Base-by-base conservation (phyloP, 108 stramenopile genomes). In the Skeletonema marinoi region DNA sequence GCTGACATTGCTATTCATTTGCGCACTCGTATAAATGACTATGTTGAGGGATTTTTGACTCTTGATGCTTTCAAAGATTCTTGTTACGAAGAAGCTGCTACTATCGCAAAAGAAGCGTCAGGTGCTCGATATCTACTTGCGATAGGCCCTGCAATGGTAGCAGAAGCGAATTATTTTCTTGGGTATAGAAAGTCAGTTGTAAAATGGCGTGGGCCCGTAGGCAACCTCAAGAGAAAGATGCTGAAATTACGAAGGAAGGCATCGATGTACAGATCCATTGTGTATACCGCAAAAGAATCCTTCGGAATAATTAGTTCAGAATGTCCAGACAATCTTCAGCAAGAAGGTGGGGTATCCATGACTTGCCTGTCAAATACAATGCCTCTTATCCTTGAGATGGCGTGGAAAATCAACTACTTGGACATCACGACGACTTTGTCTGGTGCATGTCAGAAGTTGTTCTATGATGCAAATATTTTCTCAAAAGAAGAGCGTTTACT, bases 391-490 rank as follows among this genome's bases (percentile, higher is more conserved):
- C 31, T 86, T 17, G 75, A 76, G 29, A 65, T 78, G 56, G 82
- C 82, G 25, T 82, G 81, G 86, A 74, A 79, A 32, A 70, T 82
- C 33, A 86, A 86, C 67, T 70, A 69, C 38, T 38, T 80, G 3
- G 86, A 86, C 65, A 84, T 86, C 19, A 59, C 81, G 21, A 68
- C 69, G 35, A 81, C 86, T 10, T 66, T 86, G 5, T 68, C 75
- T 35, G 77, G 39, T 16, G 82, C 80, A 29, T 84, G 83, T 32
- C 66, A 66, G 0, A 84, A 84, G 48, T 32, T 86, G 14, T 86
- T 86, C 62, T 71, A 70, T 44, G 86, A 86, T 66, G 75, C 77
- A 32, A 48, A 56, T 60, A 70, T 80, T 3, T 59, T 73, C 14
- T 75, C 80, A 13, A 68, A 54, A 60, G 72, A 73, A 10, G 74